Base-by-base conservation (phyloP, 1,284 basidiomycete species). In the Irpex lacteus region DNA sequence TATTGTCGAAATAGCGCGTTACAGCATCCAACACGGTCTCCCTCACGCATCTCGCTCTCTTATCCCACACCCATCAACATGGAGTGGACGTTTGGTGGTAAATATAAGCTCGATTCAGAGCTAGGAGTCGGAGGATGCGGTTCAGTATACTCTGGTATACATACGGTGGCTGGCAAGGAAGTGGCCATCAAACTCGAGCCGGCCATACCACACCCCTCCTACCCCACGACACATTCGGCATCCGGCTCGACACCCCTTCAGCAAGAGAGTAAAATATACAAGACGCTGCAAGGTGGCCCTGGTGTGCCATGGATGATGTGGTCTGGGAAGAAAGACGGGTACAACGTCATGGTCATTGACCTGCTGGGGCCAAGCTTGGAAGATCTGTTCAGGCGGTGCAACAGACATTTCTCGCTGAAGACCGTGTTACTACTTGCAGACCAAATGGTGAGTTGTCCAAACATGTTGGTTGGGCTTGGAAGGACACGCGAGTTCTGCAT, bases 181-280 rank as follows among this genome's bases (percentile, higher is more conserved):
- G 96, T 98, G 52, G 96, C 95, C 67, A 98, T 98, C 82, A 98
- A 98, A 81, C 86, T 98, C 63, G 96, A 98, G 77, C 94, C 94
- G 11, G 91, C 92, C 73, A 84, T 91, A 70, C 54, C 54, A 11
- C 54, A 56, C 32, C 54, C 54, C 11, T 56, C 54, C 26, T 56
- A 56, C 32, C 54, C 54, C 18, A 34, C 54, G 21, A 56, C 54
- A 34, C 54, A 56, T 36, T 56, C 54, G 13, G 54, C 54, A 32
- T 85, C 91, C 63, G 89, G 88, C 78, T 88, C 87, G 74, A 88
- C 86, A 37, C 96, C 95, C 62, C 86, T 98, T 71, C 92, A 94
- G 78, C 95, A 97, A 73, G 96, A 98, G 75, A 92, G 87, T 55
- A 92, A 92, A 76, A 92, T 95, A 47, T 94, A 95, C 85, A 94